Evolutionary conservation across 495 filamentous ascomycete genomes (phyloP), one percentile per base, ranked within the genome.

Genomic region (Xeromyces bisporus): DNA sequence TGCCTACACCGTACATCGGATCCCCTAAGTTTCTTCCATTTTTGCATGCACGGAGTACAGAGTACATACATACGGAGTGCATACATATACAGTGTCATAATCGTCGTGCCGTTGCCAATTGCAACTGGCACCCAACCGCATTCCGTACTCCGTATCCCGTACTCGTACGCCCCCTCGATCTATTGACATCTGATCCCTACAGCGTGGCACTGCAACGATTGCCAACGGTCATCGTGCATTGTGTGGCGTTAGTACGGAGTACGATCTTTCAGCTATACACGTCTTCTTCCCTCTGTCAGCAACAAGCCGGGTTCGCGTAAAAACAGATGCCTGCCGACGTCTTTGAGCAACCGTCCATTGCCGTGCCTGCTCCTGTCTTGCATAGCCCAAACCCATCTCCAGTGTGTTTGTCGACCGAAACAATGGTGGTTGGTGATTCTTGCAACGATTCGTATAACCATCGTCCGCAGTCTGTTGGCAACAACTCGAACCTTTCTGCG

Each of bases 191-290:
- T n/a, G n/a, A n/a, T n/a, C 32, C 24, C 34, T 46, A 46, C 40
- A 46, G 53, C 52, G 48, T 51, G 52, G 48, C 53, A 55, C 56
- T 60, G 37, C 42, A 45, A 43, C 18, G 34, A 31, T 37, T 33
- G 36, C 40, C 44, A 40, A 44, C 40, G 42, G 46, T 38, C 20
- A 21, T 9, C 20, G 4, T 21, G 20, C 20, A 9, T 21, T 9
- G n/a, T n/a, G n/a, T n/a, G n/a, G n/a, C n/a, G n/a, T n/a, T n/a
- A n/a, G n/a, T n/a, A n/a, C n/a, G n/a, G n/a, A 21, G 20, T 9
- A 4, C 20, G 9, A 21, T 21, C 20, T 4, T 21, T 9, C 20
- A 21, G 9, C 20, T 9, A 5, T 21, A 21, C 20, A 21, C 20
- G 20, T 9, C 20, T 21, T 9, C 4, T 21, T 21, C 5, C 9